Percentiles rank a stretch among this genome's conserved stretches.
These are phyloP conservation scores for Zasmidium cellare DNA, from an alignment of 2,329 filamentous ascomycete species.

Conservation along the genomic window DNA sequence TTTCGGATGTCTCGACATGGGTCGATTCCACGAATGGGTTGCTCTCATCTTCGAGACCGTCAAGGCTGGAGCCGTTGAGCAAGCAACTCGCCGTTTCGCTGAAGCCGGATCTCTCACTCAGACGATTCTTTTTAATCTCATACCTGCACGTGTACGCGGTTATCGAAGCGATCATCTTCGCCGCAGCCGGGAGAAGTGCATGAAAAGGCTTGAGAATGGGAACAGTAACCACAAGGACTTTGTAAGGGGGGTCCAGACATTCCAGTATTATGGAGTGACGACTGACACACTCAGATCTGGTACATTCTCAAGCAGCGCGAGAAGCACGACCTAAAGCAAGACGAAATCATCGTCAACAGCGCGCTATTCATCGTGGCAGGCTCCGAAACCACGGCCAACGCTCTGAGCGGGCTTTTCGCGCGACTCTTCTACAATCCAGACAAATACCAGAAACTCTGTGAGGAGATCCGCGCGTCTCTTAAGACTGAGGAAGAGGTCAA, in stretches of 20 bases:
- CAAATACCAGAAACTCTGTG: constrained; percentile 55
- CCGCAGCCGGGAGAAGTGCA: constrained; percentile 15
- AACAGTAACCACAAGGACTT: constrained; percentile 9
- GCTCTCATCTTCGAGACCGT: constrained; percentile 27
- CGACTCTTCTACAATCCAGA: constrained; percentile 64
- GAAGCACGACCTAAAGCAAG: constrained; percentile 22
- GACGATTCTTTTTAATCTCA: constrained; percentile 11
- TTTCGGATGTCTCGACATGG: constrained; percentile 30
- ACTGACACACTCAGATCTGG: constrained; percentile 9
- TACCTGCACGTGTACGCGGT: constrained; percentile 12
- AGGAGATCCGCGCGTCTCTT: constrained; percentile 52
- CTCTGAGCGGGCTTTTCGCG: constrained; percentile 69
- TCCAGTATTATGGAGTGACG: too few relatives aligned
- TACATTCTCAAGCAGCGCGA: constrained; percentile 22
- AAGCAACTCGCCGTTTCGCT: constrained; percentile 14
- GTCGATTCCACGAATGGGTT: constrained; percentile 39
- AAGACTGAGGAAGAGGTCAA: constrained; percentile 3
- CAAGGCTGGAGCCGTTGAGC: constrained; percentile 23
- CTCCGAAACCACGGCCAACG: constrained; percentile 77
- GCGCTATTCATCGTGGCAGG: constrained; percentile 59
- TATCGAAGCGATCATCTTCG: constrained; percentile 16
- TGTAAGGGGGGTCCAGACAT: too few relatives aligned
- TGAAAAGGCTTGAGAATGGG: constrained; percentile 12
- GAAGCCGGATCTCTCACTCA: constrained; percentile 16
- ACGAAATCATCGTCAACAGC: constrained; percentile 35